Percentiles rank a stretch among this genome's conserved stretches.
Conservation (phyloP, 768 basidiomycete genomes). For the Tricholoma sp. region DNA sequence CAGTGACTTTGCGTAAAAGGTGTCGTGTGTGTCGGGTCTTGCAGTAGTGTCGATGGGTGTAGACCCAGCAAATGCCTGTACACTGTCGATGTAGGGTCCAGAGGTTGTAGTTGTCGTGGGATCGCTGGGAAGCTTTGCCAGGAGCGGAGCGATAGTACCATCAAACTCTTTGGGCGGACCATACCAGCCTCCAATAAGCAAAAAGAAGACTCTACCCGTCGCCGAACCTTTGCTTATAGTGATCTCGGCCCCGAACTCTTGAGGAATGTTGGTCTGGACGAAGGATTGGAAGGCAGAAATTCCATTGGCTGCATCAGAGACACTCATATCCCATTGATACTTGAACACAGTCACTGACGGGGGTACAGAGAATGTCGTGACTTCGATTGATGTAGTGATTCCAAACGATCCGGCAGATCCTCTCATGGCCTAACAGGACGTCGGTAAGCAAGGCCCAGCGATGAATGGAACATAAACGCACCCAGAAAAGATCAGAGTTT, state of each 20-base stretch:
- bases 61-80: constrained; percentile 1
- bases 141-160: constrained; percentile 8
- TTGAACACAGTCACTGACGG: constrained; percentile 14
- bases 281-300: constrained; percentile 31
- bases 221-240: constrained; percentile 19
- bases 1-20: constrained; percentile 30
- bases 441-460: constrained; percentile 18
- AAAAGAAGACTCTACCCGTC: constrained; percentile 23
- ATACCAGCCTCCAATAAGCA: constrained; percentile 25
- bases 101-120: no score
- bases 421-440: constrained; percentile 12
- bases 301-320: constrained; percentile 23
- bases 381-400: constrained; percentile 14
- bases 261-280: constrained; percentile 25
- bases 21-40: constrained; percentile 19
- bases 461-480: constrained; percentile 23
- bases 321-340: constrained; percentile 32
- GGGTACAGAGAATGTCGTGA: constrained; percentile 16
- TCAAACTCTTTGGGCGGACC: constrained; percentile 6
- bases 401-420: constrained; percentile 17
- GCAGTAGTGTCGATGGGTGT: constrained; percentile 15
- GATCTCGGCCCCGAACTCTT: constrained; percentile 28
- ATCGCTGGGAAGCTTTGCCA: constrained; percentile 8
- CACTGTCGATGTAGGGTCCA: constrained; percentile 10
- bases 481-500: constrained; percentile 50